phyloP scores from a whole-genome alignment of 768 basidiomycete species.

The Leccinum arenicola region DNA sequence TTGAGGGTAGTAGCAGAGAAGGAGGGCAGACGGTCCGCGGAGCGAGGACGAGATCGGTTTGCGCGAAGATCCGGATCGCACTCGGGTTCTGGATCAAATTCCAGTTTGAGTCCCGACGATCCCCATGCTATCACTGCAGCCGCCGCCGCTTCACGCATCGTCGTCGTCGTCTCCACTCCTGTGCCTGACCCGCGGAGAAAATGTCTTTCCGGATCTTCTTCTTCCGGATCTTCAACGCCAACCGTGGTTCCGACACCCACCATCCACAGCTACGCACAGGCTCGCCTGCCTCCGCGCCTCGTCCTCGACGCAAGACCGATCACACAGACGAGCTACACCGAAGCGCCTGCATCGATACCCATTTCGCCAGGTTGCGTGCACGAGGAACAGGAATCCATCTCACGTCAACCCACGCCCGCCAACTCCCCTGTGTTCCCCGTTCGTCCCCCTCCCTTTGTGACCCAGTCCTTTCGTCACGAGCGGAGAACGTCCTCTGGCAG shows the following conservation, averaged over 20 bases:
- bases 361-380: conserved; percentile 17
- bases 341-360: conserved; percentile 22
- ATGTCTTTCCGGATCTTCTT: conserved; percentile 19
- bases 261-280: background rate
- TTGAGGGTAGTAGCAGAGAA: conserved; percentile 14
- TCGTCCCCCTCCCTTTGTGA: conserved; percentile 22
- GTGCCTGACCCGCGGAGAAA: conserved; percentile 17
- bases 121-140: conserved; percentile 3
- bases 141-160: background rate
- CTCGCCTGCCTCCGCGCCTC: conserved; percentile 26
- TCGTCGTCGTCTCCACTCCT: conserved; percentile 3
- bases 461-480: conserved; percentile 12
- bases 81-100: conserved; percentile 34
- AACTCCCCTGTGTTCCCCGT: conserved; percentile 52
- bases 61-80: conserved; percentile 25
- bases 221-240: conserved; percentile 27
- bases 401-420: conserved; percentile 55
- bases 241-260: conserved; percentile 13
- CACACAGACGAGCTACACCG: conserved; percentile 24
- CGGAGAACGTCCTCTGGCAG: conserved; percentile 18
- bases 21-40: conserved; percentile 27
- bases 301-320: conserved; percentile 29
- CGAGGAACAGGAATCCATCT: conserved; percentile 38
- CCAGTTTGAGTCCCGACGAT: conserved; percentile 34
- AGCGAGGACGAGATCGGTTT: conserved; percentile 30